Conservation (phyloP, 1,139 yeast genomes). For the Yamadazyma pseudoaaseri region DNA sequence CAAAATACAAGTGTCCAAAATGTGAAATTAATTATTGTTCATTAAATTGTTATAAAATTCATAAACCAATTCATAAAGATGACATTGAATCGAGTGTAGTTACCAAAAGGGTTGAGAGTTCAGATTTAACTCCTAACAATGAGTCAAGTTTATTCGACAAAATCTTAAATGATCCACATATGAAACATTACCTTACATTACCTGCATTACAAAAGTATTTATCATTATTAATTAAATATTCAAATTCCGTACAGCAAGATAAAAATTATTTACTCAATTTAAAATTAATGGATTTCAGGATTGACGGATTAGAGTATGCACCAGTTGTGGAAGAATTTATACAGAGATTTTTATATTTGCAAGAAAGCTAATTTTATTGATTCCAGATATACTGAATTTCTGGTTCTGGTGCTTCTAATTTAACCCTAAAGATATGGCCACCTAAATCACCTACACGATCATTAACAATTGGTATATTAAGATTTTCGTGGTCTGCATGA, state of each 20-base stretch:
- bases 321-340: slow-evolving; percentile 64
- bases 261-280: slow-evolving; percentile 57
- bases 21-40: slow-evolving; percentile 53
- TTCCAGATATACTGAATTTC: slow-evolving; percentile 30
- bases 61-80: neutral
- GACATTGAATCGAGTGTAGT: neutral
- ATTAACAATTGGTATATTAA: slow-evolving; percentile 27
- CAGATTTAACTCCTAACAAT: neutral
- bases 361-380: neutral
- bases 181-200: slow-evolving; percentile 23
- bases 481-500: slow-evolving; percentile 43
- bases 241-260: slow-evolving; percentile 29
- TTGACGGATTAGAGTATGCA: slow-evolving; percentile 65
- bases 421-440: slow-evolving; percentile 34
- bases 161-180: slow-evolving; percentile 31
- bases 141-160: slow-evolving; percentile 11
- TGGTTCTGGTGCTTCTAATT: slow-evolving; percentile 21
- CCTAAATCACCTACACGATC: slow-evolving; percentile 54
- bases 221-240: slow-evolving; percentile 12
- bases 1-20: slow-evolving; percentile 65
- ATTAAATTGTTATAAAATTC: slow-evolving; percentile 50
- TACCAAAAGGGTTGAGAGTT: neutral
- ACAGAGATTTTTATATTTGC: slow-evolving; percentile 17
- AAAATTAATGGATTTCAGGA: slow-evolving; percentile 57
- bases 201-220: slow-evolving; percentile 14